Base-by-base conservation (phyloP, 1,284 basidiomycete species). In the Microbotryum silenes-acaulis region DNA sequence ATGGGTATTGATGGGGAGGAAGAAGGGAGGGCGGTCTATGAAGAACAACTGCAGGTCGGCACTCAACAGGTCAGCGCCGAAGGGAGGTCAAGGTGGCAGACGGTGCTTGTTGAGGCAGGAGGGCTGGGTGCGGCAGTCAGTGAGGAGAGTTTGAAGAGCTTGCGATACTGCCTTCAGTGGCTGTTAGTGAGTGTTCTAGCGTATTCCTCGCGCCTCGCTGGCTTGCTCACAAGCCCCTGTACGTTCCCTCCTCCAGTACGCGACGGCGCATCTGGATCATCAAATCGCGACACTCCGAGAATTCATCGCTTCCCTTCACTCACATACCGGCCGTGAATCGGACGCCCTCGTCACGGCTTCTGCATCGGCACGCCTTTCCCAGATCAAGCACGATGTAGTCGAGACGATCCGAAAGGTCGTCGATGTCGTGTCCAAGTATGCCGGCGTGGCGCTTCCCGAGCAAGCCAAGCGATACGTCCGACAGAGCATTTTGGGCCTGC, bases 141-240 rank as follows among this genome's bases (percentile, higher is more conserved):
- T 74, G 88, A 91, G 68, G 91, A 93, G 75, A 90, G 86, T 72
- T 89, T 93, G 87, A 81, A 88, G 65, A 81, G 86, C 57, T 76
- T 94, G 54, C 86, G 86, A 73, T 93, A 91, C 73, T 91, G 89
- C 75, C 75, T 93, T 44, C 84, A 89, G 62, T 92, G 89, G 89
- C 78, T 94, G n/a, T 85, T 87, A 78, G 88, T 89, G 53, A 42
- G 71, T 53, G 18, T 53, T 45, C 18, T 21, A 18, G 20, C 23
- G 27, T 54, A 45, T 46, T 49, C 44, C 56, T 52, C 54, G 48
- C 49, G 31, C 20, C 49, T 45, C 14, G 23, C n/a, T 57, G 51
- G 37, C 29, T 7, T 51, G 47, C 46, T 10, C 51, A 21, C 20
- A 57, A 42, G 37, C 37, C 37, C 6, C 12, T 16, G 12, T 48